A percentile compares a stretch with the other conserved stretches of the same genome.
These are phyloP conservation scores for Hirsutella minnesotensis DNA, from an alignment of 2,329 filamentous ascomycete species.

Conservation along the genomic window DNA sequence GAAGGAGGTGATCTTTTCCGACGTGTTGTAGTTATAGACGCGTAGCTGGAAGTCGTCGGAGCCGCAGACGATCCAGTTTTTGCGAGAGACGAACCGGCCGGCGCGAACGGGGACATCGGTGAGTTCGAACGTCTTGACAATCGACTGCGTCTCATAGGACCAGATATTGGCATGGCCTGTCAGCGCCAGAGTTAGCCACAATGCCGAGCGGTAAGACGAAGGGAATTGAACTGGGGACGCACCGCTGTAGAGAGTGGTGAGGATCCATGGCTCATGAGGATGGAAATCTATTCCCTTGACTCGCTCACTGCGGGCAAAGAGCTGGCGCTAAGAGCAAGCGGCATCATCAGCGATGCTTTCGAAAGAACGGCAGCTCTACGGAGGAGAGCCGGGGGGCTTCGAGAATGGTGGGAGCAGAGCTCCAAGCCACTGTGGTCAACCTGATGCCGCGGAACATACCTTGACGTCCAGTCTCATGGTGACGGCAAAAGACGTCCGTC, in stretches of 20 bases:
- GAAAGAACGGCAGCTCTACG: no score
- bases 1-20: slow-evolving; percentile 94
- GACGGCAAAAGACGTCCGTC: slow-evolving; percentile 1
- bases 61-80: slow-evolving; percentile 98
- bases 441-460: slow-evolving; percentile 15
- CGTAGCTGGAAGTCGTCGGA: slow-evolving; percentile 82
- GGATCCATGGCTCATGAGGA: slow-evolving; percentile 89
- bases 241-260: slow-evolving; percentile 95
- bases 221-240: slow-evolving; percentile 11
- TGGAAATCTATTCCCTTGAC: slow-evolving; percentile 98
- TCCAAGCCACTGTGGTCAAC: not conserved
- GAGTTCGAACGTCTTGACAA: slow-evolving; percentile 97
- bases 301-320: slow-evolving; percentile 74
- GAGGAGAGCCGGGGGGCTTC: no score
- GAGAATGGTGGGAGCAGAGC: no score
- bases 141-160: slow-evolving; percentile 93
- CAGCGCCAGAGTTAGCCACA: not conserved
- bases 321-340: slow-evolving; percentile 31
- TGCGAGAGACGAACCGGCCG: slow-evolving; percentile 89
- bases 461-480: slow-evolving; percentile 32
- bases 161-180: slow-evolving; percentile 96
- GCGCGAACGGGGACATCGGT: slow-evolving; percentile 97
- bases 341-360: no score
- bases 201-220: not conserved
- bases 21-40: slow-evolving; percentile 99